phyloP scores from a whole-genome alignment of 106 monocot genomes.

The Platanthera guangdongensis region DNA sequence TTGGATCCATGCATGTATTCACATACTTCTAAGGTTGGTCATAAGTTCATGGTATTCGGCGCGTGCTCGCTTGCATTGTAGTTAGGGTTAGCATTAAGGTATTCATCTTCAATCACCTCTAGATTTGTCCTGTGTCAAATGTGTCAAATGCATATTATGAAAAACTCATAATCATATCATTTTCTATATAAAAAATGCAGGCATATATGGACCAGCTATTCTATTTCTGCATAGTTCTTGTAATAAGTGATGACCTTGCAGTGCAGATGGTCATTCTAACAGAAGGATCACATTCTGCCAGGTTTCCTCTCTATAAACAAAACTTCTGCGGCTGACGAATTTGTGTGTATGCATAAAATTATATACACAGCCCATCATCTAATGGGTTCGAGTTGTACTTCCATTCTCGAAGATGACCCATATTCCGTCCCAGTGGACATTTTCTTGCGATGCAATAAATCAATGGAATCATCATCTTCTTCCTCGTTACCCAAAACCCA shows the following conservation, averaged over 20 bases:
- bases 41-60: too few species aligned
- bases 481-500: conserved; percentile 90
- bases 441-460: conserved; percentile 59
- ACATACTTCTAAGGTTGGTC: too few species aligned
- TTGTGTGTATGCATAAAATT: background rate
- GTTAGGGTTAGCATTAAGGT: too few species aligned
- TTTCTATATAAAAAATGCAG: background rate
- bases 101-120: too few species aligned
- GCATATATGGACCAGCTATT: background rate
- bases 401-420: conserved; percentile 49
- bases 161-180: background rate
- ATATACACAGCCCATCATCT: conserved; percentile 33
- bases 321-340: conserved; percentile 10
- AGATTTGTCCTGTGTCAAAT: too few species aligned
- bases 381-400: conserved; percentile 88
- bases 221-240: background rate
- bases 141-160: background rate
- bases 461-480: conserved; percentile 79
- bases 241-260: background rate
- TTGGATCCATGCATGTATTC: too few species aligned
- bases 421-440: conserved; percentile 27
- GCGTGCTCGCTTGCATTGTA: too few species aligned
- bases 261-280: background rate
- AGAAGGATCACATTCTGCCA: background rate
- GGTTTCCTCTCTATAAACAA: conserved; percentile 9